Percentiles rank a stretch among this genome's conserved stretches.
Conservation (phyloP, 495 filamentous ascomycete genomes). For the Entonaema liquescens region DNA sequence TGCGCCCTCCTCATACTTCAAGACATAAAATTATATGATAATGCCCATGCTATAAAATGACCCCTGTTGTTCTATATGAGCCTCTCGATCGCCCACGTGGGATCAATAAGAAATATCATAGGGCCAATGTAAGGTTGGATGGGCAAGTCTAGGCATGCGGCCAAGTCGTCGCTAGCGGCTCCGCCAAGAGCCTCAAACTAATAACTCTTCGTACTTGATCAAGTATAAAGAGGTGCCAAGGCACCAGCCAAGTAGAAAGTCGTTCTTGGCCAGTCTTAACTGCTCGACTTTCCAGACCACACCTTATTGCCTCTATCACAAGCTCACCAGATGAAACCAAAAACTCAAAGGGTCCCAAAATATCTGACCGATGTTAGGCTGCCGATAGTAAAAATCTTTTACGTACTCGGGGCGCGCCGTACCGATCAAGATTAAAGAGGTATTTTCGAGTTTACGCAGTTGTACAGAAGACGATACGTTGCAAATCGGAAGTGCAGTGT, state of each 20-base stretch:
- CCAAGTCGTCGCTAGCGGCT: constrained; percentile 6
- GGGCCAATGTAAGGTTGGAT: background rate
- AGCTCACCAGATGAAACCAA: background rate
- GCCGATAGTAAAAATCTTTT: background rate
- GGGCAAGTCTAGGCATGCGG: background rate
- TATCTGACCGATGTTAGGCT: background rate
- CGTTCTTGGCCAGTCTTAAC: constrained; percentile 12
- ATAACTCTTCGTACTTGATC: background rate
- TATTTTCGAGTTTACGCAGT: background rate
- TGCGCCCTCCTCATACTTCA: background rate
- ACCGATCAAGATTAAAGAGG: background rate
- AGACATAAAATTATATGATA: background rate
- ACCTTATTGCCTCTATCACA: background rate
- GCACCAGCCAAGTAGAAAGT: constrained; percentile 4
- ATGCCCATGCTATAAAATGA: background rate
- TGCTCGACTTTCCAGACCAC: background rate
- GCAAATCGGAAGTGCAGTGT: background rate
- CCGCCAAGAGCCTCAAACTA: constrained; percentile 23
- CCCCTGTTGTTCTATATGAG: constrained; percentile 3
- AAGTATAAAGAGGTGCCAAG: constrained; percentile 22
- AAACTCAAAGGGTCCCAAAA: background rate
- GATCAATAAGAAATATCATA: constrained; percentile 3
- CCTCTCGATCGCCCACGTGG: constrained; percentile 15
- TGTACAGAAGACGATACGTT: background rate
- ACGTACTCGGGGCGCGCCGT: background rate